Base-by-base conservation (phyloP, 2,329 filamentous ascomycete species). In the Whalleya microplaca region DNA sequence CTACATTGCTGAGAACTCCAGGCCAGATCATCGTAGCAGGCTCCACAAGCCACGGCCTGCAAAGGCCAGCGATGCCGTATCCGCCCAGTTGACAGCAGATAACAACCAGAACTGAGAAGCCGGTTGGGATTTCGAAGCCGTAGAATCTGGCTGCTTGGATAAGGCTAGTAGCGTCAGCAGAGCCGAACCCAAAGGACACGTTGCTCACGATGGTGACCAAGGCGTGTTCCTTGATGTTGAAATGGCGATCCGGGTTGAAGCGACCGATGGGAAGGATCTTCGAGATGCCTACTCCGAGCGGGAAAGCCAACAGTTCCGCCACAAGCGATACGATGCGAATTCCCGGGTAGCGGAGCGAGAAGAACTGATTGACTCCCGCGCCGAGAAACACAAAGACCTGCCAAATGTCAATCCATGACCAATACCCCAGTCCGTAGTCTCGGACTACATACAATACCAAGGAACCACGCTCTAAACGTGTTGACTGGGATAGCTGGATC, bases 11-110 rank as follows among this genome's bases (percentile, higher is more conserved):
- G 9, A 84, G 68, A 0, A 80, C 78, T 20, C 78, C 75, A 0
- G 81, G 81, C 80, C 81, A 84, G n/a, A 83, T 71, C 70, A 83
- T 77, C 1, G 73, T 71, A 2, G 78, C 73, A 0, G 78, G 81
- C 23, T 74, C 70, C 3, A 79, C 72, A 0, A 84, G 74, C 62
- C 78, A 75, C 1, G 74, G 71, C 10, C 74, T 68, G 19, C 71
- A 72, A 48, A 81, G 67, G 2, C 79, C 79, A 0, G 80, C 79
- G 32, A 82, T 66, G 4, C 78, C 79, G 49, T 81, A 80, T 1
- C 81, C 80, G 54, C 58, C 62, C 6, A 68, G 52, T 49, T 68
- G 66, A 46, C 65, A 67, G 51, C 65, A 67, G 18, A 67, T 45
- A 37, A 65, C 66, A 5, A 64, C 65, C 51, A 68, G 41, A 23